A percentile compares a stretch with the other conserved stretches of the same genome.
phyloP scores from a whole-genome alignment of 2,329 filamentous ascomycete species.

The Fusarium robinianum region DNA sequence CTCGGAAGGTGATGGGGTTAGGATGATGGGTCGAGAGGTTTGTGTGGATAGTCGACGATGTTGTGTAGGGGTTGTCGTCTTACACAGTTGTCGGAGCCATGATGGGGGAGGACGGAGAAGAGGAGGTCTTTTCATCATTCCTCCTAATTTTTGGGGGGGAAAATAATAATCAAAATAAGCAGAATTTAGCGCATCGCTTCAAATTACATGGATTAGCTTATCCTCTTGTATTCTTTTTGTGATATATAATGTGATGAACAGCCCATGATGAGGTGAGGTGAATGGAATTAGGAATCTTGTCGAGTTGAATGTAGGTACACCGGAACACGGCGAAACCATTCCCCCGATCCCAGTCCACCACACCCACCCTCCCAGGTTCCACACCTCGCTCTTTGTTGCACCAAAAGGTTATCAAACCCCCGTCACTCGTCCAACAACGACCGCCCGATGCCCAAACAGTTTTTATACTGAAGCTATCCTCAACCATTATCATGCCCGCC shows the following conservation, averaged over 20 bases:
- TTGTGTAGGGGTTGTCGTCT: conserved; percentile 3
- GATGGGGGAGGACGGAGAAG: conserved; percentile 3
- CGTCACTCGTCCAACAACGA: conserved; percentile 16
- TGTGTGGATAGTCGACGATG: conserved; percentile 11
- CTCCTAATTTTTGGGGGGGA: neutral
- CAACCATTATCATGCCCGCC: too few relatives aligned
- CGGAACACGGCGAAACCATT: conserved; percentile 35
- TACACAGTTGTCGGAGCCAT: conserved; percentile 27
- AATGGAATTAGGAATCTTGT: neutral
- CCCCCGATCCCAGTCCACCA: conserved; percentile 21
- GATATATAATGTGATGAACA: too few relatives aligned
- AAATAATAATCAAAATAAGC: neutral
- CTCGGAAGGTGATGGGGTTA: conserved; percentile 14
- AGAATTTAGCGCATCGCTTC: too few relatives aligned
- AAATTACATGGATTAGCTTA: too few relatives aligned
- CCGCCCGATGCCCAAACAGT: conserved; percentile 9
- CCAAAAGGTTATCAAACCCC: conserved; percentile 26
- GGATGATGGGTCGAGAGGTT: conserved; percentile 7
- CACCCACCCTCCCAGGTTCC: conserved; percentile 3
- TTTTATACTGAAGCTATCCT: too few relatives aligned
- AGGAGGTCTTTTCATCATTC: conserved; percentile 19
- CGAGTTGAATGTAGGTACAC: too few relatives aligned
- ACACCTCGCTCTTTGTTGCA: conserved; percentile 12
- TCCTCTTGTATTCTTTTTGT: too few relatives aligned
- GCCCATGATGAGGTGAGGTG: too few relatives aligned